A percentile compares a stretch with the other conserved stretches of the same genome.
Conservation (phyloP, 176 grass and related monocot species). For the Tuctoria greenei region DNA sequence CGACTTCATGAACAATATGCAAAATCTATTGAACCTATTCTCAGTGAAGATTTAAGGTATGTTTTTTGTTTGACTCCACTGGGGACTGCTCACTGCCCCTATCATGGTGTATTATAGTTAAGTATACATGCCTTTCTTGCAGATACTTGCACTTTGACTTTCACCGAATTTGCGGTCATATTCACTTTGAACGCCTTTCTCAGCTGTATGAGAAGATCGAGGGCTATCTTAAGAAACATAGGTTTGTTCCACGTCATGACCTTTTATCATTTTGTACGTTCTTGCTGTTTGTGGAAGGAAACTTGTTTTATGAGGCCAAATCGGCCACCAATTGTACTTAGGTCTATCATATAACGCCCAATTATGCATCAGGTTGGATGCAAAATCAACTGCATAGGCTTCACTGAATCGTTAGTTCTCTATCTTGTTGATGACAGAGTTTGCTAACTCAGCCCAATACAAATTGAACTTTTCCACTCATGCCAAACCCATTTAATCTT, state of each 20-base stretch:
- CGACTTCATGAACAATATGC: constrained; percentile 80
- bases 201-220: constrained; percentile 83
- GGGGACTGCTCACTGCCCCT: constrained; percentile 21
- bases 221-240: constrained; percentile 75
- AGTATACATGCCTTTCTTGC: constrained; percentile 35
- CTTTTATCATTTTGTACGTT: constrained; percentile 8
- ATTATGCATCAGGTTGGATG: not conserved
- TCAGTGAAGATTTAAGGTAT: constrained; percentile 80
- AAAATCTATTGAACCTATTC: constrained; percentile 73
- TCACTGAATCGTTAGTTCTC: not conserved
- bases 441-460: not conserved
- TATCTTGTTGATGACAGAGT: not conserved
- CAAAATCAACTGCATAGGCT: not conserved
- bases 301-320: constrained; percentile 2
- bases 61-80: constrained; percentile 23
- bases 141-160: constrained; percentile 99
- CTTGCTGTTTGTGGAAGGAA: not conserved
- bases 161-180: constrained; percentile 86
- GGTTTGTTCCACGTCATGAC: constrained; percentile 42
- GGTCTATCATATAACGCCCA: too few species aligned
- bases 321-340: not conserved
- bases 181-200: constrained; percentile 96
- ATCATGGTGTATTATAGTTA: constrained; percentile 11
- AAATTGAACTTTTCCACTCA: constrained; percentile 10
- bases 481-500: not conserved